Evolutionary conservation across 1,284 basidiomycete species (phyloP).

Genomic region (Leccinum griseonigrum): DNA sequence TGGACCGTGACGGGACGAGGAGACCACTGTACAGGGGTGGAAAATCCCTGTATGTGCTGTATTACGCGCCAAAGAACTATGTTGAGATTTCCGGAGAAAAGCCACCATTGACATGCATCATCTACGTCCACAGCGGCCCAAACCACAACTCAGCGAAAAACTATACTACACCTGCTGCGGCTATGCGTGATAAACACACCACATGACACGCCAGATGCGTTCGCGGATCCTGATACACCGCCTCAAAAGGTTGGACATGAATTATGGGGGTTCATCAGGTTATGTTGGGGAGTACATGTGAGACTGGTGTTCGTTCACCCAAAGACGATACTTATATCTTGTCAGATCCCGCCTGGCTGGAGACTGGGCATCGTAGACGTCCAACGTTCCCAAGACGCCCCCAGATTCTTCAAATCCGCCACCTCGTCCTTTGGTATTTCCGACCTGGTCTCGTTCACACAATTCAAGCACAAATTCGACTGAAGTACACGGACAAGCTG

Average conservation of each 20-base stretch:
- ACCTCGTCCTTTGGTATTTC: slow-evolving; percentile 53
- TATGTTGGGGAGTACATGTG: slow-evolving; percentile 34
- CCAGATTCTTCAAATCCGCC: slow-evolving; percentile 28
- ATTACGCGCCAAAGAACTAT: slow-evolving; percentile 32
- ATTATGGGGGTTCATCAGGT: slow-evolving; percentile 31
- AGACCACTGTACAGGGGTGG: slow-evolving; percentile 20
- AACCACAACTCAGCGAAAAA: slow-evolving; percentile 22
- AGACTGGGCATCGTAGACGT: slow-evolving; percentile 31
- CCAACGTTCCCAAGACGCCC: slow-evolving; percentile 29
- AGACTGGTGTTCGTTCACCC: neutral
- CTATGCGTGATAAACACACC: slow-evolving; percentile 30
- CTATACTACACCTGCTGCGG: slow-evolving; percentile 35
- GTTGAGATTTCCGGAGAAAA: slow-evolving; percentile 29
- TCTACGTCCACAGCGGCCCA: slow-evolving; percentile 29
- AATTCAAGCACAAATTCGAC: slow-evolving; percentile 69
- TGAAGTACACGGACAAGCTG: slow-evolving; percentile 51
- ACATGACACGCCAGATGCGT: too few relatives aligned
- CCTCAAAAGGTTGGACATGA: slow-evolving; percentile 29
- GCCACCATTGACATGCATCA: slow-evolving; percentile 28
- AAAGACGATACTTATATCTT: neutral
- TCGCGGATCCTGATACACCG: neutral
- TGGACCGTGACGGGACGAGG: slow-evolving; percentile 23
- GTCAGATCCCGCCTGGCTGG: slow-evolving; percentile 28
- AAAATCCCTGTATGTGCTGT: slow-evolving; percentile 28
- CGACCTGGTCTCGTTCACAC: slow-evolving; percentile 47